phyloP scores from a whole-genome alignment of 768 basidiomycete species.

The Amylocystis lapponica region DNA sequence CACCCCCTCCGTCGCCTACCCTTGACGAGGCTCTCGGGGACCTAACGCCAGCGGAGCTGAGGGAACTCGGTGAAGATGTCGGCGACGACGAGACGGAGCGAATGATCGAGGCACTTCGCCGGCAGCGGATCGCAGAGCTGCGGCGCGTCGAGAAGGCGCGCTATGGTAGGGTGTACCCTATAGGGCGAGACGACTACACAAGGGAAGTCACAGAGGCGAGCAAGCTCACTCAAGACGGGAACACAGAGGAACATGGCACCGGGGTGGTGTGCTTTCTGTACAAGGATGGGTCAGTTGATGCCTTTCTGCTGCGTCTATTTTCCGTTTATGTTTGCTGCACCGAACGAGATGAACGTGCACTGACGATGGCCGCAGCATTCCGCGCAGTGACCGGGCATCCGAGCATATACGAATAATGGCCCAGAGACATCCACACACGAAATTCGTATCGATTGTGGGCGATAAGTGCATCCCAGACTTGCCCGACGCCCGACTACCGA shows the following conservation, averaged over 20 bases:
- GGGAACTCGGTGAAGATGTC: constrained; percentile 66
- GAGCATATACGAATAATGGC: constrained; percentile 70
- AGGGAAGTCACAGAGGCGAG: constrained; percentile 94
- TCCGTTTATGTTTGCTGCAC: background rate
- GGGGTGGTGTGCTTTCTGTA: constrained; percentile 93
- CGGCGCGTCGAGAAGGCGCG: constrained; percentile 51
- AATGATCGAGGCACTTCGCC: constrained; percentile 58
- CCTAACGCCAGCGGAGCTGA: constrained; percentile 56
- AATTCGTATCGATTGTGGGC: constrained; percentile 94
- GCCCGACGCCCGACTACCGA: constrained; percentile 86
- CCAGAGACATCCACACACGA: constrained; percentile 80
- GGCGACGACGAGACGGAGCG: constrained; percentile 73
- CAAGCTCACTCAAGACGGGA: constrained; percentile 56
- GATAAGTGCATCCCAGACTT: constrained; percentile 96
- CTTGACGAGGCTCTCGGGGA: constrained; percentile 64
- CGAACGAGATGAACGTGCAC: background rate
- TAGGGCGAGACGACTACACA: constrained; percentile 90
- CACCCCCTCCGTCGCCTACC: constrained; percentile 72
- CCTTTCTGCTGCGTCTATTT: background rate
- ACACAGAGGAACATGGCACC: constrained; percentile 68
- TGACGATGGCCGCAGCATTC: constrained; percentile 46
- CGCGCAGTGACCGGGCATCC: constrained; percentile 72
- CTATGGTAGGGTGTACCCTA: constrained; percentile 84
- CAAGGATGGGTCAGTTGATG: constrained; percentile 77
- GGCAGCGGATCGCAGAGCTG: constrained; percentile 61